phyloP scores from a whole-genome alignment of 805 yeast genomes.

The Monosporozyma yasuniensis region DNA sequence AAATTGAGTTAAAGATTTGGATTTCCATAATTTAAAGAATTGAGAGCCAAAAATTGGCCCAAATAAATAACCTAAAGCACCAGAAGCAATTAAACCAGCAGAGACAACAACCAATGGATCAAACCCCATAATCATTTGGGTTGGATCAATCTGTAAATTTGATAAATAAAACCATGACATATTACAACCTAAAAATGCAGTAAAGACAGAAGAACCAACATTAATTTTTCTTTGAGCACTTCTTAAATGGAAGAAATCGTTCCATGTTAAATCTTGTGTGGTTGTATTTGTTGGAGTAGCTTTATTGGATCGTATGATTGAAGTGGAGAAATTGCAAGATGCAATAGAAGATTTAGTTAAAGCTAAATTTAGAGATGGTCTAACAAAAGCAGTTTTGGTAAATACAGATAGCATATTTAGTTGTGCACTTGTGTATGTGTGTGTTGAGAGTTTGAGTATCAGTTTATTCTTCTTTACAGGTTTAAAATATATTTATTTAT shows the following conservation, averaged over 20 bases:
- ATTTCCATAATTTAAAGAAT: conserved; percentile 50
- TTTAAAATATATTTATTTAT: no score
- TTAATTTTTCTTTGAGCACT: conserved; percentile 68
- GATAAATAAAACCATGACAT: conserved; percentile 70
- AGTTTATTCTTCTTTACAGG: no score
- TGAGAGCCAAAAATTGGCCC: conserved; percentile 79
- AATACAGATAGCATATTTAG: neutral
- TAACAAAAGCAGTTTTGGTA: neutral
- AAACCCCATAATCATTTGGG: conserved; percentile 75
- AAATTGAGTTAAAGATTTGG: conserved; percentile 38
- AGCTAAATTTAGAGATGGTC: neutral
- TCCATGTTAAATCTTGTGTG: conserved; percentile 49
- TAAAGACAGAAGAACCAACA: conserved; percentile 53
- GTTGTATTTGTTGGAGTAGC: neutral
- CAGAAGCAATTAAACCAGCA: conserved; percentile 63
- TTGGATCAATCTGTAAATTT: conserved; percentile 77
- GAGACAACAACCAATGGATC: conserved; percentile 80
- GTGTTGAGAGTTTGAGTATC: no score
- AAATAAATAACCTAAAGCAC: conserved; percentile 65
- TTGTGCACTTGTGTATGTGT: no score
- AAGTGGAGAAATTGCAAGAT: neutral
- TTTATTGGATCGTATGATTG: neutral
- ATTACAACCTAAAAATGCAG: conserved; percentile 58
- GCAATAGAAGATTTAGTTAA: neutral
- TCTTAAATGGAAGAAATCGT: conserved; percentile 66